phyloP scores from a whole-genome alignment of 1,284 basidiomycete genomes.

The Sporisorium exsertum region DNA sequence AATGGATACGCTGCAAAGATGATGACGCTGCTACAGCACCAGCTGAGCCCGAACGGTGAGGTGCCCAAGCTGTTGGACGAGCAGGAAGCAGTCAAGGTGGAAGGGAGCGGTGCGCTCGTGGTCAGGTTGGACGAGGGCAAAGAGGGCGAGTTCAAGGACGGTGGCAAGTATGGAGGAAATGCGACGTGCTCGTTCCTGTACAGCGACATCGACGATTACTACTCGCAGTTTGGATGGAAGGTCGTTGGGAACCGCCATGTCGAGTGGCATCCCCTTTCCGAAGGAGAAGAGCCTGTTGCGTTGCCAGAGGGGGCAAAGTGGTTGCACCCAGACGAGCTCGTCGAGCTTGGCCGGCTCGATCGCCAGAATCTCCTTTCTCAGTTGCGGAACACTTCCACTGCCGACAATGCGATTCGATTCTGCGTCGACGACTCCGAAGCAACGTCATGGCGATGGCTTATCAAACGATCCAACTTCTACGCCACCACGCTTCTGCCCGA shows the following conservation, averaged over 20 bases:
- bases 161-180: slow-evolving; percentile 68
- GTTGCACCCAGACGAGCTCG: slow-evolving; percentile 23
- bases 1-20: slow-evolving; percentile 74
- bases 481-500: slow-evolving; percentile 26
- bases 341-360: slow-evolving; percentile 26
- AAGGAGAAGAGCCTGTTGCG: background rate
- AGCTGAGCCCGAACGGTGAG: slow-evolving; percentile 62
- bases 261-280: slow-evolving; percentile 31
- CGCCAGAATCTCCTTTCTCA: slow-evolving; percentile 27
- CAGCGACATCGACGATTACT: slow-evolving; percentile 77
- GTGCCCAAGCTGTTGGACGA: slow-evolving; percentile 7
- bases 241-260: slow-evolving; percentile 35
- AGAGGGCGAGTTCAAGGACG: slow-evolving; percentile 20
- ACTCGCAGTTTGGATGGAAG: slow-evolving; percentile 71
- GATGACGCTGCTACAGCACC: slow-evolving; percentile 74
- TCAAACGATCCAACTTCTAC: slow-evolving; percentile 43
- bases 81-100: background rate
- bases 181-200: slow-evolving; percentile 75
- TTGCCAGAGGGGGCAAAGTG: slow-evolving; percentile 21
- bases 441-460: slow-evolving; percentile 45
- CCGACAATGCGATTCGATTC: slow-evolving; percentile 17
- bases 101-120: slow-evolving; percentile 7
- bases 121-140: slow-evolving; percentile 3
- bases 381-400: slow-evolving; percentile 2
- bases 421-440: slow-evolving; percentile 46